phyloP scores from a whole-genome alignment of 1,284 basidiomycete genomes.

The Mycocalia duriaeana region DNA sequence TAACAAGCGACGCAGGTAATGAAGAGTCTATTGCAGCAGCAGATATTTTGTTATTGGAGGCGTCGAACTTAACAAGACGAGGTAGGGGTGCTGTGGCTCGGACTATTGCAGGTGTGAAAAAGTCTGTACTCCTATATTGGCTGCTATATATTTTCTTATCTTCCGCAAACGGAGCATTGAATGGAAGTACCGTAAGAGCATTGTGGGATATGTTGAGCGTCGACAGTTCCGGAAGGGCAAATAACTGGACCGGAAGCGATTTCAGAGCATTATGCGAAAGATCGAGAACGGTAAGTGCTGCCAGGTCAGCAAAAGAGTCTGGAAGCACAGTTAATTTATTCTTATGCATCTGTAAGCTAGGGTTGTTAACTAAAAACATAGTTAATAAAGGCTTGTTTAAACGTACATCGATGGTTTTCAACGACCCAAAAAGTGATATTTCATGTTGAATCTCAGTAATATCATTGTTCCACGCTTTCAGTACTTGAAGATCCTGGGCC shows the following conservation, averaged over 20 bases:
- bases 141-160: conserved; percentile 21
- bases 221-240: conserved; percentile 60
- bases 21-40: conserved; percentile 49
- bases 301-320: conserved; percentile 59
- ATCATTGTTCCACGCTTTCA: conserved; percentile 75
- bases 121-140: conserved; percentile 39
- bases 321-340: conserved; percentile 63
- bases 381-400: conserved; percentile 2
- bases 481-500: conserved; percentile 64
- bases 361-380: conserved; percentile 9
- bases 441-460: conserved; percentile 75
- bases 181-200: conserved; percentile 50
- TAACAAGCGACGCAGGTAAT: conserved; percentile 44
- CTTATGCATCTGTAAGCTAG: conserved; percentile 54
- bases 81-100: conserved; percentile 62
- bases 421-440: conserved; percentile 73
- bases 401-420: conserved; percentile 71
- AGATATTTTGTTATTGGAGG: conserved; percentile 58
- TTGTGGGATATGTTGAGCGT: conserved; percentile 71
- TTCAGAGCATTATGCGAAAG: conserved; percentile 66
- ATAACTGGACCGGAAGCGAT: conserved; percentile 57
- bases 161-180: conserved; percentile 50
- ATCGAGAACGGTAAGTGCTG: conserved; percentile 57
- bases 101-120: conserved; percentile 57
- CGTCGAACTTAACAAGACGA: conserved; percentile 52